Evolutionary conservation across 306 rosid species (phyloP), one percentile per base, ranked within the genome.

Genomic region (Cicer judaicum): DNA sequence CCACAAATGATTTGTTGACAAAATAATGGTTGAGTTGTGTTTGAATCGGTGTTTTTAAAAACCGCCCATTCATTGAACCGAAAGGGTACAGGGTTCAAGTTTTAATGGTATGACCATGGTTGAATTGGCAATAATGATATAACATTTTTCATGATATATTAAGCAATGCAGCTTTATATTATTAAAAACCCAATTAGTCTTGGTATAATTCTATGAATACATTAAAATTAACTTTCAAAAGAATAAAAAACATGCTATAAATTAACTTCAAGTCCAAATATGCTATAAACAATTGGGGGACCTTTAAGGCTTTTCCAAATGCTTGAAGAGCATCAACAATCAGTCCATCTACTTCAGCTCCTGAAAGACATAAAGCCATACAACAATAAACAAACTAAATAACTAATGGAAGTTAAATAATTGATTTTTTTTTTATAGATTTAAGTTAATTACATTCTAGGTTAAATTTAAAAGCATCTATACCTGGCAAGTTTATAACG

Each of bases 241-340:
- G 34, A 18, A 54, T 16, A 54, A 50, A 50, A 50, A 29, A 29
- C 36, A 29, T 29, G 36, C 36, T 29, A 29, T 29, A 29, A 29
- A 29, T 29, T 29, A 29, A 29, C 36, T 29, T 29, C 36, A 29
- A 29, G 4, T 68, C 63, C 42, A 10, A 39, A 50, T 56, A 72
- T 59, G 71, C 68, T 16, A 62, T 48, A 77, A 48, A 75, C 6
- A 4, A 43, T 66, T 60, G 41, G 74, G 75, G 75, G 72, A 92
- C 98, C 98, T 88, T 91, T 57, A 90, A 79, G 64, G 81, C 88
- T 74, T 57, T 84, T 48, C 84, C 86, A 84, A 87, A 94, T 73
- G 92, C 88, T 84, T 86, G 92, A 74, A 94, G 93, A 78, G 87
- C 89, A 15, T 91, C 91, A 75, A 92, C 79, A 67, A 92, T 72